Percentiles rank a stretch among this genome's conserved stretches.
Evolutionary conservation across 305 asterid genomes (phyloP).

Genomic region (Striga hermonthica): DNA sequence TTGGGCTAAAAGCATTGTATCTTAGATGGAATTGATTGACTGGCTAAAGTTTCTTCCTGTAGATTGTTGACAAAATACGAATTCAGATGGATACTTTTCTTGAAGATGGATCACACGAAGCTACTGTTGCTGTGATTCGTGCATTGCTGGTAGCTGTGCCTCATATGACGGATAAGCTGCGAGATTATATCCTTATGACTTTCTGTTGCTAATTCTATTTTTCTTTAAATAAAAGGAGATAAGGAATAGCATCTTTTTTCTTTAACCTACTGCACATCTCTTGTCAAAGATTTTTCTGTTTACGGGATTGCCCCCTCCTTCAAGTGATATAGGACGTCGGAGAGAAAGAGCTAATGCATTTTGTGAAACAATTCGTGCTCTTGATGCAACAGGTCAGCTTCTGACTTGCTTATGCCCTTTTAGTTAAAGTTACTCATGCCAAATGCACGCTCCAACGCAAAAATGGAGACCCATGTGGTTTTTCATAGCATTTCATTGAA

Average conservation of each 20-base stretch:
- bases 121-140: constrained; percentile 86
- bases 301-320: constrained; percentile 63
- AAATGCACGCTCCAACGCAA: neutral
- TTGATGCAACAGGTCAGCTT: constrained; percentile 86
- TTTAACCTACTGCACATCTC: constrained; percentile 72
- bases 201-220: constrained; percentile 25
- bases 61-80: constrained; percentile 98
- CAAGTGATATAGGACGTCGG: constrained; percentile 66
- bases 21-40: constrained; percentile 37
- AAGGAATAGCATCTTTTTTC: constrained; percentile 33
- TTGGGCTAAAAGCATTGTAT: constrained; percentile 29
- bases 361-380: constrained; percentile 97
- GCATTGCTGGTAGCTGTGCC: constrained; percentile 91
- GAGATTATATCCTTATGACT: constrained; percentile 87
- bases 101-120: constrained; percentile 99
- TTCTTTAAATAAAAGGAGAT: constrained; percentile 10
- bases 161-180: constrained; percentile 76
- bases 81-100: constrained; percentile 99
- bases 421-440: constrained; percentile 11
- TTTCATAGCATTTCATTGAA: constrained; percentile 6
- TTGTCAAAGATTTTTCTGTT: constrained; percentile 86
- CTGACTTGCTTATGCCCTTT: constrained; percentile 23
- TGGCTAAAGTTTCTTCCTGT: constrained; percentile 29
- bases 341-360: constrained; percentile 85
- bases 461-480: constrained; percentile 10